Percentiles rank a stretch among this genome's conserved stretches.
Evolutionary conservation across 495 filamentous ascomycete genomes (phyloP).

Genomic region (Trichoderma asperelloides): DNA sequence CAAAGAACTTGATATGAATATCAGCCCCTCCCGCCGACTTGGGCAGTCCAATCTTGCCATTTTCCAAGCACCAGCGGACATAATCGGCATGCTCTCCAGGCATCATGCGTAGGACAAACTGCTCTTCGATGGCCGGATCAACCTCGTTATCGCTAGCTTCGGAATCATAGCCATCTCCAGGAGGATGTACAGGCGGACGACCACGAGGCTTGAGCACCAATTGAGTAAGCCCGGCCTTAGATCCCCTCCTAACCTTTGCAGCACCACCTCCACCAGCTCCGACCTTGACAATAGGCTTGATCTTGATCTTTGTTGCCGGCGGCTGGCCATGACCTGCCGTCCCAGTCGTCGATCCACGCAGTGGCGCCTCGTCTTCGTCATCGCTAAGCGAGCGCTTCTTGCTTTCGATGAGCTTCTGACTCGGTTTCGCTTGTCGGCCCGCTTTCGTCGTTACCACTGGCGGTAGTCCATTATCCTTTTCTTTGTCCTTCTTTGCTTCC

Average conservation of each 20-base stretch:
- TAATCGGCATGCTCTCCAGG: slow-evolving; percentile 80
- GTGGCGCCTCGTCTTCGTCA: slow-evolving; percentile 27
- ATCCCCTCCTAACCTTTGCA: slow-evolving; percentile 43
- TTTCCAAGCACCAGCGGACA: slow-evolving; percentile 58
- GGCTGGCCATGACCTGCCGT: slow-evolving; percentile 11
- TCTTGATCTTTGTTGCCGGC: slow-evolving; percentile 33
- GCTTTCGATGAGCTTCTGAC: slow-evolving; percentile 31
- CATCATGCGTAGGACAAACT: slow-evolving; percentile 81
- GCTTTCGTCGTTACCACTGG: slow-evolving; percentile 37
- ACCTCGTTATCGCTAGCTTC: slow-evolving; percentile 83
- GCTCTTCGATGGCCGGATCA: slow-evolving; percentile 79
- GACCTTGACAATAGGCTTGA: slow-evolving; percentile 39
- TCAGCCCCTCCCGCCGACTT: slow-evolving; percentile 54
- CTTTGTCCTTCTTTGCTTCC: not conserved
- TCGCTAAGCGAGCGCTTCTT: slow-evolving; percentile 33
- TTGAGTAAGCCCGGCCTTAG: slow-evolving; percentile 27
- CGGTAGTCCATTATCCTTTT: slow-evolving; percentile 8
- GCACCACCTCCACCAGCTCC: slow-evolving; percentile 20
- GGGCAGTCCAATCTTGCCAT: slow-evolving; percentile 60
- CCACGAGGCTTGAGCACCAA: slow-evolving; percentile 9
- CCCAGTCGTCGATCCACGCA: not conserved
- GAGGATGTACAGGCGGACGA: slow-evolving; percentile 47
- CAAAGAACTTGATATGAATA: slow-evolving; percentile 70
- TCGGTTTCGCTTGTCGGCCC: slow-evolving; percentile 37
- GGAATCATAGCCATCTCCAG: slow-evolving; percentile 91